These are phyloP conservation scores for Podila epicladia DNA, from an alignment of 192 early-diverging fungal genomes.

Conservation along the genomic window DNA sequence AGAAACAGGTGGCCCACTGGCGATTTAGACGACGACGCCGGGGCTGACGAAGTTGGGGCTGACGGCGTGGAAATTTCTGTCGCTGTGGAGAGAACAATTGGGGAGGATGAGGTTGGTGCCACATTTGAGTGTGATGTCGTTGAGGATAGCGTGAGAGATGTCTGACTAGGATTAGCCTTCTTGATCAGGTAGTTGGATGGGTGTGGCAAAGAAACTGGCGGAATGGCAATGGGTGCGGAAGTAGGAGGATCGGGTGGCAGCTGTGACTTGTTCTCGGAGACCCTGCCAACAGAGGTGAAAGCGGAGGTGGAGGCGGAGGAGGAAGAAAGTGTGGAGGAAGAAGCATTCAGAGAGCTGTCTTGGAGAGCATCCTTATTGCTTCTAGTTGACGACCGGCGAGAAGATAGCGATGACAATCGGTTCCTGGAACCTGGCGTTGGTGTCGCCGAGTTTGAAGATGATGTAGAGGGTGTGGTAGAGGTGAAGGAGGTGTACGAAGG, in stretches of 20 bases:
- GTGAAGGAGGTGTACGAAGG: conserved; percentile 31
- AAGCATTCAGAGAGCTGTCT: neutral
- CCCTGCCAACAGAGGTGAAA: neutral
- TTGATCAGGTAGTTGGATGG: conserved; percentile 44
- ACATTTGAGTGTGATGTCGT: neutral
- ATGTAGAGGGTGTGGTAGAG: conserved; percentile 13
- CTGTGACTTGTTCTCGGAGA: neutral
- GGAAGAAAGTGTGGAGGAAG: neutral
- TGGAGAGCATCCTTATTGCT: neutral
- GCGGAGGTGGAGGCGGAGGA: neutral
- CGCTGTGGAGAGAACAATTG: neutral
- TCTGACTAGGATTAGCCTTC: conserved; percentile 1
- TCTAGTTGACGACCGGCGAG: neutral
- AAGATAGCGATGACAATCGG: conserved; percentile 2
- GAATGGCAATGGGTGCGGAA: conserved; percentile 32
- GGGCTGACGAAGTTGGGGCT: neutral
- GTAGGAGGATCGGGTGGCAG: neutral
- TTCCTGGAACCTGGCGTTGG: neutral
- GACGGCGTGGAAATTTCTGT: neutral
- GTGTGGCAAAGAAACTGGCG: conserved; percentile 8
- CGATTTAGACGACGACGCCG: conserved; percentile 19
- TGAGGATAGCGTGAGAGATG: neutral
- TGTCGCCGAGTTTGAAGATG: conserved; percentile 18
- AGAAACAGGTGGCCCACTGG: conserved; percentile 34
- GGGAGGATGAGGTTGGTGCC: neutral